Evolutionary conservation across 768 basidiomycete genomes (phyloP).

Genomic region (Chalciporus pseudorubinellus): DNA sequence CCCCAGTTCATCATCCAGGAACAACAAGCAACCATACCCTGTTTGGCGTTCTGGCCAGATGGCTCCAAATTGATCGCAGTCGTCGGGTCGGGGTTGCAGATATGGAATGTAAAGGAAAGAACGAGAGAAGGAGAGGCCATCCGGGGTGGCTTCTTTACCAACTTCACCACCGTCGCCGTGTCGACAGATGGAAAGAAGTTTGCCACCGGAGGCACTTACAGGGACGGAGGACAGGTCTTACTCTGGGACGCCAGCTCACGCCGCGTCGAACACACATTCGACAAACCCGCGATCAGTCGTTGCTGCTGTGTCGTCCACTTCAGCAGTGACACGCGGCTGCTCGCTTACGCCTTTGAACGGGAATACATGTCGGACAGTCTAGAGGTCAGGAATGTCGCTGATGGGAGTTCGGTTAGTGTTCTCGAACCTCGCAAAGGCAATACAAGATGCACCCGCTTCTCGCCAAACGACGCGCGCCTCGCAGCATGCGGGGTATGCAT

Average conservation of each 20-base stretch:
- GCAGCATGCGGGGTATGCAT: constrained; percentile 25
- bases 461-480: constrained; percentile 22
- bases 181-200: constrained; percentile 25
- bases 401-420: constrained; percentile 14
- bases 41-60: constrained; percentile 26
- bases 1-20: constrained; percentile 18
- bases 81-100: constrained; percentile 25
- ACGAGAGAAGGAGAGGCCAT: constrained; percentile 20
- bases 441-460: constrained; percentile 25
- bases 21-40: constrained; percentile 14
- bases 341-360: constrained; percentile 21
- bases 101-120: constrained; percentile 24
- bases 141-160: constrained; percentile 26
- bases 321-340: constrained; percentile 16
- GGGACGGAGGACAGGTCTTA: constrained; percentile 22
- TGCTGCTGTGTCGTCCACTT: constrained; percentile 25
- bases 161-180: constrained; percentile 24
- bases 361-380: constrained; percentile 26
- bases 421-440: constrained; percentile 25
- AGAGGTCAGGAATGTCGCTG: constrained; percentile 14
- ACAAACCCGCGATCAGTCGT: constrained; percentile 21
- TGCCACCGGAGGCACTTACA: constrained; percentile 23
- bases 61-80: constrained; percentile 24
- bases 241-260: constrained; percentile 23
- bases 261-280: constrained; percentile 24